Percentiles rank a stretch among this genome's conserved stretches.
Evolutionary conservation across 23 red algal species (phyloP).

Genomic region (Gracilariopsis chorda): DNA sequence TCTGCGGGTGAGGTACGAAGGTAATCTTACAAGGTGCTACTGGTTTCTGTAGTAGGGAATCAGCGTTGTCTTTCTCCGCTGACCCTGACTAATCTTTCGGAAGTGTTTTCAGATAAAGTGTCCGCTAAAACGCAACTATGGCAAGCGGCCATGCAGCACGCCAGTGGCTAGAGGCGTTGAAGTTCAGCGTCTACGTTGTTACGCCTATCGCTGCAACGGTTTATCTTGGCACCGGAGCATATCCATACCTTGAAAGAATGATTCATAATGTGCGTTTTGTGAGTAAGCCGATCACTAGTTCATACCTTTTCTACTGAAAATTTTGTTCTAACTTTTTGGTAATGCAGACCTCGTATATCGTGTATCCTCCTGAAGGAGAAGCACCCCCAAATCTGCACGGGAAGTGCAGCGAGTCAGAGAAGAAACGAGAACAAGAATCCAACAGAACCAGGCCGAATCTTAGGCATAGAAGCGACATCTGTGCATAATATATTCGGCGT

Average conservation of each 20-base stretch:
- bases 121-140: too few species aligned
- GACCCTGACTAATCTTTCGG: too few species aligned
- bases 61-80: too few species aligned
- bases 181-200: constrained; percentile 69
- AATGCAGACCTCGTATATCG: constrained; percentile 56
- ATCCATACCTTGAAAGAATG: constrained; percentile 74
- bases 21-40: too few species aligned
- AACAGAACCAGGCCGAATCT: not conserved
- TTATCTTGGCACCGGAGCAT: constrained; percentile 66
- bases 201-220: constrained; percentile 63
- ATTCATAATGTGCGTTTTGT: constrained; percentile 39
- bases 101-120: too few species aligned
- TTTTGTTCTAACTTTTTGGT: not conserved
- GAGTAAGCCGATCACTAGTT: not conserved
- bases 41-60: too few species aligned
- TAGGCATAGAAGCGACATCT: too few species aligned
- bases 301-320: not conserved
- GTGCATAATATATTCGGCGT: too few species aligned
- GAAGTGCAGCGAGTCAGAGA: not conserved
- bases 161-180: constrained; percentile 72
- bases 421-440: not conserved
- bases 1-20: too few species aligned
- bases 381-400: constrained; percentile 23
- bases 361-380: constrained; percentile 71
- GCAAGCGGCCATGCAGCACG: constrained; percentile 45